Percentiles rank a stretch among this genome's conserved stretches.
Evolutionary conservation across 768 basidiomycete species (phyloP).

Genomic region (Exsudoporus frostii): DNA sequence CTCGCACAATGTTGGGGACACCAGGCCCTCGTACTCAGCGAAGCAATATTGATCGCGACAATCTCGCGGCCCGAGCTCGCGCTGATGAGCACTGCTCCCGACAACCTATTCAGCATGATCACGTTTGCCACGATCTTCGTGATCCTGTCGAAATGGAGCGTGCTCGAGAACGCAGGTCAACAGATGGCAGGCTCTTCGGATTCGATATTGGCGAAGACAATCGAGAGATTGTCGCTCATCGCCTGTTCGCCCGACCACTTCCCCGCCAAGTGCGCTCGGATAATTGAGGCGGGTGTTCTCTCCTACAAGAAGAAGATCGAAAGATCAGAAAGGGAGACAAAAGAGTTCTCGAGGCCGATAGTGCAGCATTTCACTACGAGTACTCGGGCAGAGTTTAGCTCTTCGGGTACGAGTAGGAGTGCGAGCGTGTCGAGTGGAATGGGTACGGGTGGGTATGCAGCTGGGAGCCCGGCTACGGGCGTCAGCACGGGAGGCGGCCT

Average conservation of each 20-base stretch:
- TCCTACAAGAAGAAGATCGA: slow-evolving; percentile 31
- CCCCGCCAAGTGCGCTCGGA: slow-evolving; percentile 41
- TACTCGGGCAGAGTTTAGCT: slow-evolving; percentile 15
- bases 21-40: slow-evolving; percentile 37
- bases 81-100: slow-evolving; percentile 41
- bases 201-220: slow-evolving; percentile 32
- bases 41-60: slow-evolving; percentile 34
- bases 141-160: slow-evolving; percentile 41
- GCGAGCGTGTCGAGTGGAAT: slow-evolving; percentile 16
- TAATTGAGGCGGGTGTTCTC: slow-evolving; percentile 34
- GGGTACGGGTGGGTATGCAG: slow-evolving; percentile 11
- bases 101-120: slow-evolving; percentile 40
- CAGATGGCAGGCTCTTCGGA: slow-evolving; percentile 39
- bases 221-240: slow-evolving; percentile 34
- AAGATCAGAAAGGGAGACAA: slow-evolving; percentile 18
- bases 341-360: slow-evolving; percentile 18
- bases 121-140: slow-evolving; percentile 43
- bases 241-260: slow-evolving; percentile 40
- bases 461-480: slow-evolving; percentile 3
- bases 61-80: slow-evolving; percentile 34
- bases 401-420: slow-evolving; percentile 15
- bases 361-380: slow-evolving; percentile 21
- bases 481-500: background rate
- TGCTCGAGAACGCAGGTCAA: slow-evolving; percentile 33
- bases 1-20: slow-evolving; percentile 37